A percentile compares a stretch with the other conserved stretches of the same genome.
phyloP scores from a whole-genome alignment of 129 eudicot genomes.

The Saussurea involucrata region DNA sequence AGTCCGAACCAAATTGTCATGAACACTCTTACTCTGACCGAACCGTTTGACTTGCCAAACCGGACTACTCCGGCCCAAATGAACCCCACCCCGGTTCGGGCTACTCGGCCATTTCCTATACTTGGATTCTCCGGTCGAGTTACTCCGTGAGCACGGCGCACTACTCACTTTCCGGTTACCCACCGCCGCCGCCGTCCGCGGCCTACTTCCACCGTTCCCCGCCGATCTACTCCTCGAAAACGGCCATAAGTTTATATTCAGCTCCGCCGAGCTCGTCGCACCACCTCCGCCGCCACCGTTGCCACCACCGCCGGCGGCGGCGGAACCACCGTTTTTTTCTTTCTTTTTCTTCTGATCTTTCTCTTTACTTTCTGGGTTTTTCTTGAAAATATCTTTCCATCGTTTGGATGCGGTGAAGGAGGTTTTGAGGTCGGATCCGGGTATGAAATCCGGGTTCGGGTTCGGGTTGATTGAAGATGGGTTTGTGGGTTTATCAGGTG shows the following conservation, averaged over 20 bases:
- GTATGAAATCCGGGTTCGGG: neutral
- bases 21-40: slow-evolving; percentile 29
- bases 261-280: slow-evolving; percentile 56
- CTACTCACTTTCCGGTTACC: slow-evolving; percentile 74
- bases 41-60: slow-evolving; percentile 75
- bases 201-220: slow-evolving; percentile 54
- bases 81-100: slow-evolving; percentile 80
- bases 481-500: neutral
- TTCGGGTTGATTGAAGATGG: slow-evolving; percentile 4
- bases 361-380: slow-evolving; percentile 26
- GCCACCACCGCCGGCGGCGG: neutral
- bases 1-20: slow-evolving; percentile 19
- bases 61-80: slow-evolving; percentile 79
- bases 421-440: slow-evolving; percentile 21
- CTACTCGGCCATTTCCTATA: slow-evolving; percentile 68
- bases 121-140: slow-evolving; percentile 89
- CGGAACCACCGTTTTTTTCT: slow-evolving; percentile 22
- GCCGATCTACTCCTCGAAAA: slow-evolving; percentile 90
- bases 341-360: slow-evolving; percentile 37
- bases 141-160: slow-evolving; percentile 95
- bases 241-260: slow-evolving; percentile 91
- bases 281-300: slow-evolving; percentile 13
- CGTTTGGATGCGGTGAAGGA: slow-evolving; percentile 48
- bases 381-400: slow-evolving; percentile 79
- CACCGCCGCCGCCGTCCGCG: slow-evolving; percentile 31